These are phyloP conservation scores for Raffaelea albimanens DNA, from an alignment of 2,329 filamentous ascomycete species.

Conservation along the genomic window DNA sequence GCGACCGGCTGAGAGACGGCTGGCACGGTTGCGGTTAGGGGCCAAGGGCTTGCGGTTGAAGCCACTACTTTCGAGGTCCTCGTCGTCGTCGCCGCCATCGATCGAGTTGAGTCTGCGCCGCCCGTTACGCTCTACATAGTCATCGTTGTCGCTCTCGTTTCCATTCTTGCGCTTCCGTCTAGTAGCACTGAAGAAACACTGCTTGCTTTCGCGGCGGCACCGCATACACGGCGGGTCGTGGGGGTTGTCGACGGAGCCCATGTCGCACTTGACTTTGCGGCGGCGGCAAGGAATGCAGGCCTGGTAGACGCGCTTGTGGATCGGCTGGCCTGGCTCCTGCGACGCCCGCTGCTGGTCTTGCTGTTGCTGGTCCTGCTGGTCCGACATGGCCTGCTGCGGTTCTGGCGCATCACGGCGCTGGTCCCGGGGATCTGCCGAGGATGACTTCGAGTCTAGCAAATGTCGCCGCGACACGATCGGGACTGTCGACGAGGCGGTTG, in stretches of 20 bases:
- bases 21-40: slow-evolving; percentile 56
- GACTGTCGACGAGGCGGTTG: too few species aligned
- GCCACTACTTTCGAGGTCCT: slow-evolving; percentile 32
- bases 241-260: slow-evolving; percentile 80
- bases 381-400: too few species aligned
- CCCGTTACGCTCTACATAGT: slow-evolving; percentile 65
- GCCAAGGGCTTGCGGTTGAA: slow-evolving; percentile 52
- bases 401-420: too few species aligned
- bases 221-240: slow-evolving; percentile 89
- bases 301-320: slow-evolving; percentile 52
- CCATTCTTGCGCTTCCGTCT: slow-evolving; percentile 79
- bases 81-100: slow-evolving; percentile 34
- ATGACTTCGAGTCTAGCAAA: too few species aligned
- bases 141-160: slow-evolving; percentile 46
- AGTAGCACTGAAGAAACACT: slow-evolving; percentile 94
- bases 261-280: slow-evolving; percentile 52
- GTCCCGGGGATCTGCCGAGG: too few species aligned
- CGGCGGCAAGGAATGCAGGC: slow-evolving; percentile 54
- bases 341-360: slow-evolving; percentile 3
- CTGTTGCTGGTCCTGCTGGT: not conserved
- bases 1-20: slow-evolving; percentile 56
- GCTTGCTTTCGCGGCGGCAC: slow-evolving; percentile 88
- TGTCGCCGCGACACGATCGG: too few species aligned
- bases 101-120: slow-evolving; percentile 60
- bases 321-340: slow-evolving; percentile 2